Evolutionary conservation across 768 basidiomycete genomes (phyloP), one percentile per base, ranked within the genome.

Genomic region (Xerocomus brunneocitrinus): DNA sequence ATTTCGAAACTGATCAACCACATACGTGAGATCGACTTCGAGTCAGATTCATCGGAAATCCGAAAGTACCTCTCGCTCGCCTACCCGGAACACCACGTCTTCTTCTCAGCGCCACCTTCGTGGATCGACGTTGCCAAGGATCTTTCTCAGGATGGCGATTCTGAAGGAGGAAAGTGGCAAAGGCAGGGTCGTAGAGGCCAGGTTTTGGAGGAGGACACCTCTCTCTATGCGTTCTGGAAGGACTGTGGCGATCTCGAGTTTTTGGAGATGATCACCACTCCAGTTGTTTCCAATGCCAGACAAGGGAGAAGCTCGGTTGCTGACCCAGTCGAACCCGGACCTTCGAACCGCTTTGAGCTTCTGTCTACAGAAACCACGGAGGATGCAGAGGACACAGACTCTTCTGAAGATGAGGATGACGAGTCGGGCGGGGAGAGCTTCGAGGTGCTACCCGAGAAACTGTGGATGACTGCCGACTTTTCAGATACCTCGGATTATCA

Each of bases 141-240:
- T 4, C 60, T 70, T 6, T 54, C 51, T 25, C 40, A 60, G 3
- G 49, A 58, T 4, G 39, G 19, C 8, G 60, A 57, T 24, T 24
- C 49, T 2, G 61, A 63, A 24, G 64, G 60, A 34, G 62, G 36
- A 16, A 48, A 54, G 19, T 80, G 80, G 77, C 58, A 71, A 32
- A 64, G 8, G 5, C 68, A 67, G 22, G 73, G 74, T 22, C 56
- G 39, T 4, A 51, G 47, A 10, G 70, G 69, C 27, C 59, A 57
- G 50, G 61, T 58, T 3, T 9, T 41, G 22, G 49, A 30, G 19
- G 60, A 58, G 43, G 67, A 69, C 30, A 58, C 58, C 2, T 67
- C 78, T 0, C 30, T 71, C 0, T 83, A 83, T 57, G 74, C 72
- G 0, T 82, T 78, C 53, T 86, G 84, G 85, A 68, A 66, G 49